Evolutionary conservation across 1,284 basidiomycete species (phyloP), one percentile per base, ranked within the genome.

Genomic region (Tremellales sp.): DNA sequence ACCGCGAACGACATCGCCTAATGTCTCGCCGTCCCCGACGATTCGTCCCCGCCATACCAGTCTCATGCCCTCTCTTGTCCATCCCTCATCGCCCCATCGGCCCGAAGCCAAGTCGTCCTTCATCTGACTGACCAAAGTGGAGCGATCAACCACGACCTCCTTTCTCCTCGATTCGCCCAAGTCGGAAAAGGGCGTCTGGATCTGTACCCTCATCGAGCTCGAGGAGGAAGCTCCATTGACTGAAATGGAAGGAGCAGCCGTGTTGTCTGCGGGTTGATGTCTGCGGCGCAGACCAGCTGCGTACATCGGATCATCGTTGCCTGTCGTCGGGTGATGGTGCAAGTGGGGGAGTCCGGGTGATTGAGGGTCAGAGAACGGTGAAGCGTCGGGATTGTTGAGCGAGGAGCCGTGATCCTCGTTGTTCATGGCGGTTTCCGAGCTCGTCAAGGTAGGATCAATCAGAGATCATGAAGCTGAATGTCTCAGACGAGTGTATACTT

Each of bases 41-140:
- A 73, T 65, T 27, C 68, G 54, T 2, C 70, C 70, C 35, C 61
- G 62, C 60, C 64, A 70, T 6, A 72, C 63, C 8, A 72, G 40
- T 19, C 70, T 56, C 62, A 72, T 64, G 0, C 65, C 67, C 2
- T 62, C 57, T 19, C 61, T 56, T 26, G 61, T 58, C 66, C 67
- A 71, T 1, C 62, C 67, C 25, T 54, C 58, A 11, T 66, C 65
- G 2, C 55, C 37, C 39, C 39, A 48, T 41, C 43, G 22, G 11
- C 66, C 64, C 15, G 42, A 23, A 1, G 61, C 62, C 33, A 71
- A 44, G 5, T 54, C 57, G 48, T 66, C 62, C 47, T 73, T 71
- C 17, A 65, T 46, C 43, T 62, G 51, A 12, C 29, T 23, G 11
- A 70, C 52, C 2, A 52, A 60, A 29, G 46, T 52, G 10, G 27